Conservation (phyloP, 2,329 filamentous ascomycete species). For the Fusarium buxicola region DNA sequence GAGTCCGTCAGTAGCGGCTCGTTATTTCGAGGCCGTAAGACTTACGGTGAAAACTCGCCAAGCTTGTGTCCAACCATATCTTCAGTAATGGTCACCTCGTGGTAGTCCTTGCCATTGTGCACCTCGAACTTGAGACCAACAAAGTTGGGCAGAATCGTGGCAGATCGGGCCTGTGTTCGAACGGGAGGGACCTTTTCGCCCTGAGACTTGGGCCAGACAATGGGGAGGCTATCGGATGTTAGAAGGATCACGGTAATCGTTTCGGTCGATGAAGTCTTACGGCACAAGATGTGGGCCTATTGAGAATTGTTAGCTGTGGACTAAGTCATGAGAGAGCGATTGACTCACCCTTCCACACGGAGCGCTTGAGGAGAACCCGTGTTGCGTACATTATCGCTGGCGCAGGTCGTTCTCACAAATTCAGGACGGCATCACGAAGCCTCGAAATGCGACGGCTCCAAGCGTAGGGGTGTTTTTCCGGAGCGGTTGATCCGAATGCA, state of each 20-base stretch:
- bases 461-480: slow-evolving; percentile 32
- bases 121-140: slow-evolving; percentile 90
- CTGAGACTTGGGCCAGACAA: slow-evolving; percentile 67
- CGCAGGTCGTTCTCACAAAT: slow-evolving; percentile 43
- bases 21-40: slow-evolving; percentile 39
- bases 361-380: slow-evolving; percentile 75
- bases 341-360: slow-evolving; percentile 85
- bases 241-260: slow-evolving; percentile 40
- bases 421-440: slow-evolving; percentile 33
- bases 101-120: slow-evolving; percentile 90
- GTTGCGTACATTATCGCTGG: slow-evolving; percentile 73
- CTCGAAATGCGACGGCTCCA: slow-evolving; percentile 30
- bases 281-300: slow-evolving; percentile 65
- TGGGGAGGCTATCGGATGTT: slow-evolving; percentile 65
- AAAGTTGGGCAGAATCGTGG: slow-evolving; percentile 92
- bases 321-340: not conserved
- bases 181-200: slow-evolving; percentile 78
- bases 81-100: slow-evolving; percentile 86
- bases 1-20: slow-evolving; percentile 9
- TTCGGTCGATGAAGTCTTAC: slow-evolving; percentile 52
- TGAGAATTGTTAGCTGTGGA: slow-evolving; percentile 36
- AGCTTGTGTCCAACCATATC: slow-evolving; percentile 98
- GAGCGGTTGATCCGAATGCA: slow-evolving; percentile 28
- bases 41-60: slow-evolving; percentile 90
- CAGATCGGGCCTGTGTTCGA: slow-evolving; percentile 85